A percentile compares a stretch with the other conserved stretches of the same genome.
These are phyloP conservation scores for Inga laurina DNA, from an alignment of 306 rosid species.

Conservation along the genomic window DNA sequence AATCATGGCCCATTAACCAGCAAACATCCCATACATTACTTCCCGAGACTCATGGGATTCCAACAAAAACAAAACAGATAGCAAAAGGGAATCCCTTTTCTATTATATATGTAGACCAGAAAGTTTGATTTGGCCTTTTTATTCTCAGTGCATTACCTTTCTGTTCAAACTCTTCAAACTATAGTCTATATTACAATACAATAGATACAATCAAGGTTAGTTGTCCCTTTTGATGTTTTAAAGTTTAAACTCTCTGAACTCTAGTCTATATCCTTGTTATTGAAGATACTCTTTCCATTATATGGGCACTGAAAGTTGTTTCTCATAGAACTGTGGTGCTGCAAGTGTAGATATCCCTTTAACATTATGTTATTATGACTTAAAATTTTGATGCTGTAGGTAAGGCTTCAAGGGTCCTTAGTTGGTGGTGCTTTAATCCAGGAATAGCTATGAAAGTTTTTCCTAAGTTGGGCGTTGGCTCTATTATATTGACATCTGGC, in stretches of 20 bases:
- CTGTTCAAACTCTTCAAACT: not conserved
- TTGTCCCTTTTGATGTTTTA: slow-evolving; percentile 16
- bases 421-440: slow-evolving; percentile 99
- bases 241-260: not conserved
- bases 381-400: slow-evolving; percentile 51
- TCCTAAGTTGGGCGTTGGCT: slow-evolving; percentile 79
- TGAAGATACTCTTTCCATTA: slow-evolving; percentile 22
- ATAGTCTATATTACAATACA: not conserved
- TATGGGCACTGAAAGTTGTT: slow-evolving; percentile 21
- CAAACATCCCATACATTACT: not conserved
- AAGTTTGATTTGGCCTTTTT: not conserved
- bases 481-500: too few relatives aligned
- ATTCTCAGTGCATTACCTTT: not conserved
- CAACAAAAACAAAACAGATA: not conserved
- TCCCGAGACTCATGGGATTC: not conserved
- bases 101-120: not conserved
- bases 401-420: slow-evolving; percentile 76
- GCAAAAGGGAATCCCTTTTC: not conserved
- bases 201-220: slow-evolving; percentile 4
- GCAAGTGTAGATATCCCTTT: slow-evolving; percentile 22
- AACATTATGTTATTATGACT: slow-evolving; percentile 32
- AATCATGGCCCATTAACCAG: not conserved
- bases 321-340: slow-evolving; percentile 12
- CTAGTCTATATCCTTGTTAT: slow-evolving; percentile 23
- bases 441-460: too few relatives aligned